These are phyloP conservation scores for Linanthus parryae DNA, from an alignment of 148 eudicot species.

Conservation along the genomic window DNA sequence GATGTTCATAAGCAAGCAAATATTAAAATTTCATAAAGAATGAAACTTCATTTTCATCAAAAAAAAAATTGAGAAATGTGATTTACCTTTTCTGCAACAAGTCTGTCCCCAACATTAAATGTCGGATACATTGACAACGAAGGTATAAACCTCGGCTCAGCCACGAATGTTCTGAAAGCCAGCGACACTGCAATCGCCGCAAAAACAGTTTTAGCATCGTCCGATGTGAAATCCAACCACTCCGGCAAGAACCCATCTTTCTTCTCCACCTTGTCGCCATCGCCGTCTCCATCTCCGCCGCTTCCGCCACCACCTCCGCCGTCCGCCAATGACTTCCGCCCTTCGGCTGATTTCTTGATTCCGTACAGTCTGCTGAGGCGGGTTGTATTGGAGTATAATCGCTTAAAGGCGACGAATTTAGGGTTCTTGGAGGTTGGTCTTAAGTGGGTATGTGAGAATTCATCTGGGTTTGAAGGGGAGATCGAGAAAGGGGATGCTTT, in stretches of 20 bases:
- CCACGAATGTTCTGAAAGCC: slow-evolving; percentile 80
- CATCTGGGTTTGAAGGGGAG: slow-evolving; percentile 24
- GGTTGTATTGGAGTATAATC: slow-evolving; percentile 11
- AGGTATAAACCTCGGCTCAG: slow-evolving; percentile 95
- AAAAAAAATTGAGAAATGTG: neutral
- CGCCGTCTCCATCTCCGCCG: slow-evolving; percentile 52
- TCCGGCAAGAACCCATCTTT: slow-evolving; percentile 56
- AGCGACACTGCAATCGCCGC: slow-evolving; percentile 76
- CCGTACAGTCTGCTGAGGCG: slow-evolving; percentile 22
- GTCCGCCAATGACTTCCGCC: slow-evolving; percentile 31
- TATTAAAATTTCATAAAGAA: too few species aligned
- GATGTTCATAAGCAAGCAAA: too few species aligned
- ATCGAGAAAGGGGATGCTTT: too few species aligned
- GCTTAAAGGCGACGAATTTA: slow-evolving; percentile 13
- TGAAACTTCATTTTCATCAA: neutral
- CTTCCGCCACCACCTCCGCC: slow-evolving; percentile 42
- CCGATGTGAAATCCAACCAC: slow-evolving; percentile 72
- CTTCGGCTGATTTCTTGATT: slow-evolving; percentile 40
- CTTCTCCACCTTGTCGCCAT: slow-evolving; percentile 32
- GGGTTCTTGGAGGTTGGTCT: slow-evolving; percentile 30
- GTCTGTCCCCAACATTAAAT: slow-evolving; percentile 87
- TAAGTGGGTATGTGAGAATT: slow-evolving; percentile 33
- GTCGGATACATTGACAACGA: slow-evolving; percentile 98
- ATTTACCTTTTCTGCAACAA: slow-evolving; percentile 96
- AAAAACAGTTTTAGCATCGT: slow-evolving; percentile 83